Percentiles rank a stretch among this genome's conserved stretches.
These are phyloP conservation scores for Didymella segeticola DNA, from an alignment of 2,329 filamentous ascomycete genomes.

Conservation along the genomic window DNA sequence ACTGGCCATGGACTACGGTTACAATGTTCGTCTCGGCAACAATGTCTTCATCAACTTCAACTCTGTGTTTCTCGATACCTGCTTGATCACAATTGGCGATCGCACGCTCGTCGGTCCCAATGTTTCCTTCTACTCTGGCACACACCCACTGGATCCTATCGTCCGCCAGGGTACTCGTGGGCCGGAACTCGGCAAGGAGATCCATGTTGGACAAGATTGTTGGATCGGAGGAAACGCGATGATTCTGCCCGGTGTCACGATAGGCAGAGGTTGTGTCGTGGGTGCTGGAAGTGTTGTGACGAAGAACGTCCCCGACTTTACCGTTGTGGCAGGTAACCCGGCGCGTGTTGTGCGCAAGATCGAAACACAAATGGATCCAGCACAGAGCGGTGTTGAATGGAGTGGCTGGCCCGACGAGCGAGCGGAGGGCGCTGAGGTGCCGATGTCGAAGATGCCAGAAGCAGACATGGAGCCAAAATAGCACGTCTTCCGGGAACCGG, in stretches of 20 bases:
- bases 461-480: neutral
- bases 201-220: slow-evolving; percentile 75
- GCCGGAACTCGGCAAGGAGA: slow-evolving; percentile 75
- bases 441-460: slow-evolving; percentile 76
- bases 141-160: slow-evolving; percentile 77
- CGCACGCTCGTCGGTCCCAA: slow-evolving; percentile 82
- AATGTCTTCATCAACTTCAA: slow-evolving; percentile 80
- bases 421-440: slow-evolving; percentile 69
- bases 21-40: slow-evolving; percentile 72
- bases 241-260: slow-evolving; percentile 77
- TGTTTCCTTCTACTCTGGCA: slow-evolving; percentile 75
- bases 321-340: slow-evolving; percentile 71
- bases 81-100: slow-evolving; percentile 74
- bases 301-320: slow-evolving; percentile 72
- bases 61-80: slow-evolving; percentile 79
- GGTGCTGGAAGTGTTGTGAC: slow-evolving; percentile 87
- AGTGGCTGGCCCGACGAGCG: slow-evolving; percentile 72
- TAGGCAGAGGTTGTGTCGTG: slow-evolving; percentile 75
- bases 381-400: slow-evolving; percentile 25
- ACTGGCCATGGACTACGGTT: slow-evolving; percentile 78
- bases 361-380: slow-evolving; percentile 44
- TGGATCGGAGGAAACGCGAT: slow-evolving; percentile 59
- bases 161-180: slow-evolving; percentile 76
- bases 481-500: neutral
- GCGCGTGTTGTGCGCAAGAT: slow-evolving; percentile 64